Evolutionary conservation across 1,139 yeast species (phyloP).

Genomic region (Kodamaea arcana): DNA sequence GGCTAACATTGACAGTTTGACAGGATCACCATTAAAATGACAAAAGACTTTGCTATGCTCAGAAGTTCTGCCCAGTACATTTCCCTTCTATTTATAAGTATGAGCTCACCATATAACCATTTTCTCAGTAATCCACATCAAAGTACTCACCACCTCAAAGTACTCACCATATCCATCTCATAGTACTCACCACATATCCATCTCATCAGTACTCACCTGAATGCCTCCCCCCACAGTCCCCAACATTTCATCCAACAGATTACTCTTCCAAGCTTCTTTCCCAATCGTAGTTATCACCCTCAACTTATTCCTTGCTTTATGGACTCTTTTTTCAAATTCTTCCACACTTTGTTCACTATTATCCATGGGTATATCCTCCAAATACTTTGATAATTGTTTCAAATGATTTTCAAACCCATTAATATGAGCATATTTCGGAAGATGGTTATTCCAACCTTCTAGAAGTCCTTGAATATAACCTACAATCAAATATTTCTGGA

Average conservation of each 20-base stretch:
- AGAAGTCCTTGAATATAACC: conserved; percentile 63
- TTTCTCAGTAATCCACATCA: too few relatives aligned
- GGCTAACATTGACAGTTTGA: too few relatives aligned
- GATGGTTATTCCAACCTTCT: conserved; percentile 29
- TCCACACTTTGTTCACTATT: conserved; percentile 46
- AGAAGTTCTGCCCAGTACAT: too few relatives aligned
- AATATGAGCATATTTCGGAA: conserved; percentile 14
- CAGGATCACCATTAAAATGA: too few relatives aligned
- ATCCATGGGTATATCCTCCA: conserved; percentile 23
- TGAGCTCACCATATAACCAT: too few relatives aligned
- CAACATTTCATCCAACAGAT: conserved; percentile 30
- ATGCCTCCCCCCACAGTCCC: conserved; percentile 37
- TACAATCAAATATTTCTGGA: conserved; percentile 59
- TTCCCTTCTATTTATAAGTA: too few relatives aligned
- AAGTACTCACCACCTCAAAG: too few relatives aligned
- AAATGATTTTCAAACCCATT: conserved; percentile 25
- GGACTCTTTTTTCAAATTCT: conserved; percentile 39
- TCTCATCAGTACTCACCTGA: conserved; percentile 37
- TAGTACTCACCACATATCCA: conserved; percentile 50
- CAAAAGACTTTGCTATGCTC: too few relatives aligned
- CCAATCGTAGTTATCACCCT: conserved; percentile 39
- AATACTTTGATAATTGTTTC: conserved; percentile 21
- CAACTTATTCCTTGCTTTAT: conserved; percentile 50
- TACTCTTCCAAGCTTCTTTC: conserved; percentile 33
- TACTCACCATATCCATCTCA: too few relatives aligned